Base-by-base conservation (phyloP, 23 red algal genomes). In the Gracilaria gracilis region DNA sequence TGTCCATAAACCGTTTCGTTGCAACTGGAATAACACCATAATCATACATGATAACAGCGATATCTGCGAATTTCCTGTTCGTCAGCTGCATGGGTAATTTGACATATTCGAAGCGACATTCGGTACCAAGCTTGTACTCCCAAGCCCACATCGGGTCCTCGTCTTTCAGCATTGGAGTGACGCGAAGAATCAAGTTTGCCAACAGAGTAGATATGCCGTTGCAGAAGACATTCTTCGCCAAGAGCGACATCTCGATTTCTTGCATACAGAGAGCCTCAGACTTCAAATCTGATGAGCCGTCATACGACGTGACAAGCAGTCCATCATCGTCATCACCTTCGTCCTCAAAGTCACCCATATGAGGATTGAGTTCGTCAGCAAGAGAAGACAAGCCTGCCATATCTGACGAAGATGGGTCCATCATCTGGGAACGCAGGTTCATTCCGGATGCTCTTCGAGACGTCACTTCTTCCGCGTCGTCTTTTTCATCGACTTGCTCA, bases 241-340 rank as follows among this genome's bases (percentile, higher is more conserved):
- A 38, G 12, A 95, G 78, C 16, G 83, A 84, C 85, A 89, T 94
- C 65, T 94, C 92, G n/a, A 94, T 83, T 75, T 94, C 92, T 40
- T 94, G 92, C 92, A 94, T 94, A n/a, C 92, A 94, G 47, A 94
- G 62, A 32, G 92, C 92, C 82, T 94, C 92, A 65, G 92, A 94
- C 57, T 84, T 92, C 34, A 92, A 77, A 66, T 92, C 78, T 37
- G 89, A 83, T 2, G 78, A 75, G 23, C 89, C 78, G 48, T 92
- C 89, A 55, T 92, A 92, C 25, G 65, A 71, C 9, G 48, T 44
- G 19, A 84, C 89, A 82, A 83, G 61, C 29, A 92, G 35, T n/a
- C 78, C 78, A 62, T 92, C 89, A 64, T 92, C 89, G 61, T 82
- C 88, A 75, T 92, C 89, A 28, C 75, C 89, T 62, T 49, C 40